Percentiles rank a stretch among this genome's conserved stretches.
phyloP scores from a whole-genome alignment of 495 filamentous ascomycete species.

The Monascus purpureus region DNA sequence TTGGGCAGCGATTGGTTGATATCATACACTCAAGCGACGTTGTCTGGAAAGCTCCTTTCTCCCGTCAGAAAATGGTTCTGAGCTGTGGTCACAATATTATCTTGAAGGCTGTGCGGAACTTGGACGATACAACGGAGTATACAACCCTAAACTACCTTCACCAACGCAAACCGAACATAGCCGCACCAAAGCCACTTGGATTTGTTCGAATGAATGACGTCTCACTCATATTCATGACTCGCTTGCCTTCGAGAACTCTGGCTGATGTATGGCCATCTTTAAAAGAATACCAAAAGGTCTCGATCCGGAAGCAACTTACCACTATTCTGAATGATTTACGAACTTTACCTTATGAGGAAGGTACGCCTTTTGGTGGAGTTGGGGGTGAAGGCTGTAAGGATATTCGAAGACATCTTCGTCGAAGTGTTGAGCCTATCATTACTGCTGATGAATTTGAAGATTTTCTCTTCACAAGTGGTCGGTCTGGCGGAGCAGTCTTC shows the following conservation, averaged over 20 bases:
- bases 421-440: slow-evolving; percentile 8
- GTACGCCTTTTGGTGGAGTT: slow-evolving; percentile 9
- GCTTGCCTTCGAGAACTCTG: background rate
- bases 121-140: slow-evolving; percentile 8
- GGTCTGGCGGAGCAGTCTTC: slow-evolving; percentile 7
- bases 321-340: slow-evolving; percentile 7
- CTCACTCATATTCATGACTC: slow-evolving; percentile 7
- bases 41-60: background rate
- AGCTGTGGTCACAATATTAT: slow-evolving; percentile 3
- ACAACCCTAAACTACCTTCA: slow-evolving; percentile 11
- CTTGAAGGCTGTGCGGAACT: slow-evolving; percentile 5
- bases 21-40: background rate
- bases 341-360: slow-evolving; percentile 7
- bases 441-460: slow-evolving; percentile 15
- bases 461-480: slow-evolving; percentile 16
- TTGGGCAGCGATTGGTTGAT: background rate
- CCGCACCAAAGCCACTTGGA: slow-evolving; percentile 10
- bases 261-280: background rate
- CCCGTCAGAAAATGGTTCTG: background rate
- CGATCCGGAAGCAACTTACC: slow-evolving; percentile 3
- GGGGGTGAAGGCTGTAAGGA: slow-evolving; percentile 16
- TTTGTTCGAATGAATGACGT: slow-evolving; percentile 5
- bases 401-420: slow-evolving; percentile 8
- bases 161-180: slow-evolving; percentile 5
- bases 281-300: slow-evolving; percentile 3